A percentile compares a stretch with the other conserved stretches of the same genome.
phyloP scores from a whole-genome alignment of 2,329 filamentous ascomycete genomes.

The Colletotrichum lentis region DNA sequence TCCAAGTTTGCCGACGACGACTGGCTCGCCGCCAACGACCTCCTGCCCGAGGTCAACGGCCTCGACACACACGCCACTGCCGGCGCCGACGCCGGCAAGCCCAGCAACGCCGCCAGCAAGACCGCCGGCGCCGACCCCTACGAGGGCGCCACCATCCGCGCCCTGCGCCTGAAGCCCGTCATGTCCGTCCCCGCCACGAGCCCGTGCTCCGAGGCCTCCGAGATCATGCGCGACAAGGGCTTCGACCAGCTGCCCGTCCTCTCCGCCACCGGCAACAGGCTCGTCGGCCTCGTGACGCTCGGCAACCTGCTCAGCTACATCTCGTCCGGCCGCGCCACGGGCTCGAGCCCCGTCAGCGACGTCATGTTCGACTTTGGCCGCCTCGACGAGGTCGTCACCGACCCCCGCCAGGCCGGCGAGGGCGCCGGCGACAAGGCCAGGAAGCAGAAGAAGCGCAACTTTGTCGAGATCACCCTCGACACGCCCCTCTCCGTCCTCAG shows the following conservation, averaged over 20 bases:
- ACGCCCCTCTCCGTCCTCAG: constrained; percentile 85
- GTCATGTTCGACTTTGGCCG: constrained; percentile 98
- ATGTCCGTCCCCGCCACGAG: constrained; percentile 79
- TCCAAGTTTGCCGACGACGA: constrained; percentile 99
- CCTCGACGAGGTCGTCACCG: constrained; percentile 89
- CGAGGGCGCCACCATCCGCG: constrained; percentile 78
- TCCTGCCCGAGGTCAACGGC: constrained; percentile 69
- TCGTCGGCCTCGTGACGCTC: constrained; percentile 92
- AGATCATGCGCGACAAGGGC: constrained; percentile 97
- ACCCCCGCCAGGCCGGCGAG: constrained; percentile 71
- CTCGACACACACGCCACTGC: constrained; percentile 55
- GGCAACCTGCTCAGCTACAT: constrained; percentile 94
- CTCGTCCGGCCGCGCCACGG: constrained; percentile 79
- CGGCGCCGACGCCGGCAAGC: constrained; percentile 47
- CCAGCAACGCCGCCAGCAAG: constrained; percentile 45
- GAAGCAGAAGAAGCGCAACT: constrained; percentile 69
- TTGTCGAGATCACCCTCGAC: constrained; percentile 93
- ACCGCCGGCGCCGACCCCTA: constrained; percentile 68
- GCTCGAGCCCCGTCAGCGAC: constrained; percentile 76
- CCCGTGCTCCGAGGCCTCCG: constrained; percentile 85
- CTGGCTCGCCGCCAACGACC: constrained; percentile 96
- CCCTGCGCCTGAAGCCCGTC: constrained; percentile 90
- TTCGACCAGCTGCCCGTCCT: constrained; percentile 98
- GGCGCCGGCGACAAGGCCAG: constrained; percentile 46
- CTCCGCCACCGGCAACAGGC: constrained; percentile 69